These are phyloP conservation scores for Sugiyamaella chiloensis DNA, from an alignment of 805 yeast species.

Conservation along the genomic window DNA sequence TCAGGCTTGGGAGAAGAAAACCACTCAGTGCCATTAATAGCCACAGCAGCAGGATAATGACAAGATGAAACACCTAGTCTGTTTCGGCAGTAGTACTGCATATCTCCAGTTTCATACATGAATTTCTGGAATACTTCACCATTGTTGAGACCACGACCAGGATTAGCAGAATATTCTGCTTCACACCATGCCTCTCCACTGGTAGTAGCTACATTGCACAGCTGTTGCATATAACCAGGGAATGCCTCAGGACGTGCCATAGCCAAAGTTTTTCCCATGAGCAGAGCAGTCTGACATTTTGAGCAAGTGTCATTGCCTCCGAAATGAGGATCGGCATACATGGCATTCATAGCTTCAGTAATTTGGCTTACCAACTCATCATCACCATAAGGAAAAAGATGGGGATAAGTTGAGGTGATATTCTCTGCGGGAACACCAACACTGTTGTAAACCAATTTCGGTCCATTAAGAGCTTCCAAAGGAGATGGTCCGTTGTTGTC, in stretches of 20 bases:
- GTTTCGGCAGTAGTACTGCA: conserved; percentile 60
- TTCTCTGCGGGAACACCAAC: not conserved
- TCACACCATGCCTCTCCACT: not conserved
- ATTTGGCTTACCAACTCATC: not conserved
- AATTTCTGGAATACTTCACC: conserved; percentile 36
- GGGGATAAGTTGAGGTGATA: not conserved
- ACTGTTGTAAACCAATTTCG: not conserved
- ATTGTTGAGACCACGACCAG: conserved; percentile 45
- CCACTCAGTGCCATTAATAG: conserved; percentile 41
- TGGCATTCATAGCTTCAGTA: not conserved
- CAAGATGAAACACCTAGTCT: conserved; percentile 47
- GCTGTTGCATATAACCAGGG: conserved; percentile 7
- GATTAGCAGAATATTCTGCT: not conserved
- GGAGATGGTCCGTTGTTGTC: not conserved
- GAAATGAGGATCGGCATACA: not conserved
- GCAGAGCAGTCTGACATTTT: conserved; percentile 13
- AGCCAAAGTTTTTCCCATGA: conserved; percentile 13
- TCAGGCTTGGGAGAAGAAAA: conserved; percentile 46
- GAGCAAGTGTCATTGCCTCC: conserved; percentile 6
- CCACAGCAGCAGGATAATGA: conserved; percentile 51
- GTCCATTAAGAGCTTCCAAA: not conserved
- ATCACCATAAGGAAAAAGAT: not conserved
- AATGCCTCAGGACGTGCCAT: conserved; percentile 9
- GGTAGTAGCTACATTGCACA: conserved; percentile 1
- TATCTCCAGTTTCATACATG: conserved; percentile 50